Conservation (phyloP, 495 filamentous ascomycete species). For the Apodospora peruviana region DNA sequence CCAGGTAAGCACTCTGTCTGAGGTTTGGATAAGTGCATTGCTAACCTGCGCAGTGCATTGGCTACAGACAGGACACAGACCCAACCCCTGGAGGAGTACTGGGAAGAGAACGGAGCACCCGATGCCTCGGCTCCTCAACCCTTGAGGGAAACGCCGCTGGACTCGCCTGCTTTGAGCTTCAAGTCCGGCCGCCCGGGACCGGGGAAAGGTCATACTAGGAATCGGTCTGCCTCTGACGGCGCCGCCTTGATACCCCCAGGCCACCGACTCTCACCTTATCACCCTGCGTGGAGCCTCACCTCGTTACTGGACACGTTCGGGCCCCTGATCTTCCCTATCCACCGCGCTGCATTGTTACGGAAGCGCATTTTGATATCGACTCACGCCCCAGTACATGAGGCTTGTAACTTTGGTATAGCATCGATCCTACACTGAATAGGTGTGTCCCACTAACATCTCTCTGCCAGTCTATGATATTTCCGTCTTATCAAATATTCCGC, state of each 20-base stretch:
- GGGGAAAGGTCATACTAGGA: conserved; percentile 43
- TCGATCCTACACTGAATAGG: not conserved
- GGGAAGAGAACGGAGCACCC: conserved; percentile 59
- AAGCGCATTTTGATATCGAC: conserved; percentile 82
- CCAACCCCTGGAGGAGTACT: conserved; percentile 68
- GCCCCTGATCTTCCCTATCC: conserved; percentile 83
- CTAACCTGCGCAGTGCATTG: conserved; percentile 47
- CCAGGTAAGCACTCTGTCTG: conserved; percentile 52
- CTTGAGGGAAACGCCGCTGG: conserved; percentile 51
- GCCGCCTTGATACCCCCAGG: conserved; percentile 57
- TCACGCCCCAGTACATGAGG: conserved; percentile 74
- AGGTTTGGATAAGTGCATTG: too few species aligned
- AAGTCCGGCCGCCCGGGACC: conserved; percentile 21
- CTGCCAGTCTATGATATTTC: conserved; percentile 82
- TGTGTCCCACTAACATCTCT: too few species aligned
- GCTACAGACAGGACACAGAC: conserved; percentile 51
- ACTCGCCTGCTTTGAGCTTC: conserved; percentile 39
- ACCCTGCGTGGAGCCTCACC: conserved; percentile 79
- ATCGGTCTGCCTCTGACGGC: conserved; percentile 56
- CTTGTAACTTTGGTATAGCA: conserved; percentile 78
- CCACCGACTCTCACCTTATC: conserved; percentile 67
- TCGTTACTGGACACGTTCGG: conserved; percentile 77
- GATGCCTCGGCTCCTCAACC: conserved; percentile 41
- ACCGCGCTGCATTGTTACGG: conserved; percentile 80
- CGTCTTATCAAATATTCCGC: conserved; percentile 73